A percentile compares a stretch with the other conserved stretches of the same genome.
These are phyloP conservation scores for Thalassiosira hispida DNA, from an alignment of 352 stramenopile species.

Conservation along the genomic window DNA sequence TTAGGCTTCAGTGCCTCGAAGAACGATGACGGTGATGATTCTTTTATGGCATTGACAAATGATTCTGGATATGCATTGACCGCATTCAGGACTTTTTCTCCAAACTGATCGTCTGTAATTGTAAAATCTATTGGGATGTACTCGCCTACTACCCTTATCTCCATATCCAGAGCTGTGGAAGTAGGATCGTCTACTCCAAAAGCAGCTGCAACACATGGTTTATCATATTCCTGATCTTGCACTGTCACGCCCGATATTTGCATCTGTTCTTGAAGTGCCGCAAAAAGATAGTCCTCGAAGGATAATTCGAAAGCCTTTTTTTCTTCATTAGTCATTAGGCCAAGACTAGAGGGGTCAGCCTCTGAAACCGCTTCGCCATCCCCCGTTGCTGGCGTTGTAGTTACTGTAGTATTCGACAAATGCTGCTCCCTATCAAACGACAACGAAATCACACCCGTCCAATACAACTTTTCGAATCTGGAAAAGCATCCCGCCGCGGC, in stretches of 20 bases:
- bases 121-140: conserved; percentile 16
- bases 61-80: neutral
- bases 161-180: conserved; percentile 14
- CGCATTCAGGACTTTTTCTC: neutral
- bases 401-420: neutral
- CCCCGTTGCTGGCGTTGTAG: neutral
- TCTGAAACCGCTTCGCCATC: neutral
- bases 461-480: conserved; percentile 13
- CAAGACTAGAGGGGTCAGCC: neutral
- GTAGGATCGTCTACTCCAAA: conserved; percentile 1
- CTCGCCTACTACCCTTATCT: neutral
- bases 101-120: conserved; percentile 24
- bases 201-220: conserved; percentile 26
- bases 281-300: conserved; percentile 8
- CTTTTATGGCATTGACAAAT: conserved; percentile 13
- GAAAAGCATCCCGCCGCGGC: conserved; percentile 23
- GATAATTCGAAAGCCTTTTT: conserved; percentile 1
- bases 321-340: conserved; percentile 2
- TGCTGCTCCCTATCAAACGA: conserved; percentile 3
- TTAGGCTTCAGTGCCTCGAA: conserved; percentile 9
- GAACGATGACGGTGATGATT: conserved; percentile 17
- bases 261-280: conserved; percentile 10
- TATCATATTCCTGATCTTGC: conserved; percentile 26
- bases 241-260: conserved; percentile 10
- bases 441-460: neutral